Conservation (phyloP, 352 stramenopile genomes). For the Phytopythium delawarense region DNA sequence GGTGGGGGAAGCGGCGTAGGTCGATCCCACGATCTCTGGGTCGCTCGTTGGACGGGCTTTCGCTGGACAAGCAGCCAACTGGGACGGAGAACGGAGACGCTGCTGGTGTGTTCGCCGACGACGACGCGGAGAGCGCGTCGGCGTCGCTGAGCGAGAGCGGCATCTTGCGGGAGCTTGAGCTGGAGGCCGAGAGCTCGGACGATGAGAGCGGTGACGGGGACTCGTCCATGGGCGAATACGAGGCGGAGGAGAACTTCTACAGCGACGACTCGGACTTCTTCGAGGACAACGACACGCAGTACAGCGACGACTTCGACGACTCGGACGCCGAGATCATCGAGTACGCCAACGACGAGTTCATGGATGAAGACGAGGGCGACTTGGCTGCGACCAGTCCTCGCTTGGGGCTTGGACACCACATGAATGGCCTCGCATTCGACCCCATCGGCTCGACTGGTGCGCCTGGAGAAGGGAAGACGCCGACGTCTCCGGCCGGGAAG, state of each 20-base stretch:
- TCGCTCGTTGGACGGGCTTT: constrained; percentile 5
- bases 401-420: not conserved
- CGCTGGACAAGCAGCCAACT: constrained; percentile 8
- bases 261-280: constrained; percentile 77
- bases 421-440: not conserved
- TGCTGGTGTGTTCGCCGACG: constrained; percentile 2
- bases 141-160: constrained; percentile 47
- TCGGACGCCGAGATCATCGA: constrained; percentile 74
- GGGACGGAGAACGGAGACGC: not conserved
- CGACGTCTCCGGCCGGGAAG: constrained; percentile 14
- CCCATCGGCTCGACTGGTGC: not conserved
- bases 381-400: not conserved
- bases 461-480: not conserved
- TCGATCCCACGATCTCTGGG: not conserved
- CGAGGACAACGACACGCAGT: constrained; percentile 60
- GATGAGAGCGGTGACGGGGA: constrained; percentile 40
- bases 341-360: constrained; percentile 68
- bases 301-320: constrained; percentile 84
- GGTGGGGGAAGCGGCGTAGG: not conserved
- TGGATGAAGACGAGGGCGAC: constrained; percentile 28
- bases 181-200: constrained; percentile 46
- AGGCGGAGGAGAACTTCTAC: constrained; percentile 83
- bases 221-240: constrained; percentile 67
- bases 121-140: constrained; percentile 19
- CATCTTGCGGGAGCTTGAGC: constrained; percentile 52